Conservation (phyloP, 2,329 filamentous ascomycete genomes). For the Fusarium papillatum region DNA sequence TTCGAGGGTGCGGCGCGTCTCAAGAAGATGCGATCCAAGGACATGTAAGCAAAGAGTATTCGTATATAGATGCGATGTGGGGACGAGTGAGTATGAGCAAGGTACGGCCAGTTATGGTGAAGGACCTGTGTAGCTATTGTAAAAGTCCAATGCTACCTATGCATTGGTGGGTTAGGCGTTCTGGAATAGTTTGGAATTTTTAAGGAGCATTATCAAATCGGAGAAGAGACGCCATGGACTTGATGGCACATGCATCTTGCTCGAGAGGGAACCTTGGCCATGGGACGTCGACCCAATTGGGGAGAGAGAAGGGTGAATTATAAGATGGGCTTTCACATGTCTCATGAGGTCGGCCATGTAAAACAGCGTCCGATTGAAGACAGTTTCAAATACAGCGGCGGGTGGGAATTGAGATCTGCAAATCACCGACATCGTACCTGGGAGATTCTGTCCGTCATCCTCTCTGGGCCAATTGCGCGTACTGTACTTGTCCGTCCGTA, state of each 20-base stretch:
- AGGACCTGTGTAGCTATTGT: conserved; percentile 35
- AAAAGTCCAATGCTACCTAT: conserved; percentile 39
- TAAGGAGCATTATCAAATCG: conserved; percentile 33
- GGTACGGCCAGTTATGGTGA: conserved; percentile 15
- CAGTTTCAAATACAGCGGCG: conserved; percentile 24
- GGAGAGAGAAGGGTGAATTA: conserved; percentile 2
- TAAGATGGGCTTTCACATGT: conserved; percentile 18
- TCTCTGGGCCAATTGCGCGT: conserved; percentile 12
- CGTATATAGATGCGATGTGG: neutral
- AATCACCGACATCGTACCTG: conserved; percentile 11
- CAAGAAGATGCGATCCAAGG: conserved; percentile 85
- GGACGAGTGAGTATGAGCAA: conserved; percentile 25
- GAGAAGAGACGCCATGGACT: conserved; percentile 8
- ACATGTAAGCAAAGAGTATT: conserved; percentile 55
- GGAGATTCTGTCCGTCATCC: neutral
- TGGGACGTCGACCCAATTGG: neutral
- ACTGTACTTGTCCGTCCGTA: neutral
- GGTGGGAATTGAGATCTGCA: conserved; percentile 42
- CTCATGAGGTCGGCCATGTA: conserved; percentile 14
- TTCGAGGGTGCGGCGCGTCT: conserved; percentile 90
- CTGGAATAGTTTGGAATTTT: conserved; percentile 39
- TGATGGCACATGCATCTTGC: neutral
- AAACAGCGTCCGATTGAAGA: conserved; percentile 13
- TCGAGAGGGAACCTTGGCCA: neutral
- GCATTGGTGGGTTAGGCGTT: conserved; percentile 44